phyloP scores from a whole-genome alignment of 2,329 filamentous ascomycete genomes.

The Aureobasidium pullulans region DNA sequence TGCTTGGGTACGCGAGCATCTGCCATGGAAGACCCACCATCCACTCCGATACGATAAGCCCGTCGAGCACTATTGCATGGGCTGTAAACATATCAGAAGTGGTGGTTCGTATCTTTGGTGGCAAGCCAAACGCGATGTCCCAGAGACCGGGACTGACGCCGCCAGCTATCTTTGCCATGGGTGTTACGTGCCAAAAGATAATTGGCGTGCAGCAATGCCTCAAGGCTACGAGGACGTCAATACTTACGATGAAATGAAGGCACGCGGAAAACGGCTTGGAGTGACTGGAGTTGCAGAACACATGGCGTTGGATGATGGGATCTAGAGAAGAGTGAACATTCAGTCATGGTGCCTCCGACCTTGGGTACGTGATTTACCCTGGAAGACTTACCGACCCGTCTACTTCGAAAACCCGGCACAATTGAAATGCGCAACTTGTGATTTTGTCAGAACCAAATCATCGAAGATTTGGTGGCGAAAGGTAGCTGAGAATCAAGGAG shows the following conservation, averaged over 20 bases:
- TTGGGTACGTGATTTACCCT: background rate
- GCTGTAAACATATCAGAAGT: background rate
- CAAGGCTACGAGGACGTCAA: background rate
- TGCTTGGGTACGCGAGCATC: background rate
- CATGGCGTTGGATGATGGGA: background rate
- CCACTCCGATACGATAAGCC: background rate
- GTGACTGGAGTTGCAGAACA: background rate
- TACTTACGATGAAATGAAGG: background rate
- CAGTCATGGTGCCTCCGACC: background rate
- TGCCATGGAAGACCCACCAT: background rate
- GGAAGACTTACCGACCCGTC: background rate
- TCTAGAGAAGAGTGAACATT: background rate
- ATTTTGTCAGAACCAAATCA: background rate
- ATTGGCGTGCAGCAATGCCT: background rate
- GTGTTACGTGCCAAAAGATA: background rate
- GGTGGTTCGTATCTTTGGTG: background rate
- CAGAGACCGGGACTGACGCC: background rate
- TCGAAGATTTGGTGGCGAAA: background rate
- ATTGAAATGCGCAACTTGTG: background rate
- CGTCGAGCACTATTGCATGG: background rate
- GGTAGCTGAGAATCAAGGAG: too few relatives aligned
- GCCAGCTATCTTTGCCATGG: background rate
- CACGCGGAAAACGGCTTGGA: background rate
- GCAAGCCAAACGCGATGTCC: background rate
- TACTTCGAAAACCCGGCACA: background rate